Percentiles rank a stretch among this genome's conserved stretches.
phyloP scores from a whole-genome alignment of 331 rosid species.

The Quercus tomentella region DNA sequence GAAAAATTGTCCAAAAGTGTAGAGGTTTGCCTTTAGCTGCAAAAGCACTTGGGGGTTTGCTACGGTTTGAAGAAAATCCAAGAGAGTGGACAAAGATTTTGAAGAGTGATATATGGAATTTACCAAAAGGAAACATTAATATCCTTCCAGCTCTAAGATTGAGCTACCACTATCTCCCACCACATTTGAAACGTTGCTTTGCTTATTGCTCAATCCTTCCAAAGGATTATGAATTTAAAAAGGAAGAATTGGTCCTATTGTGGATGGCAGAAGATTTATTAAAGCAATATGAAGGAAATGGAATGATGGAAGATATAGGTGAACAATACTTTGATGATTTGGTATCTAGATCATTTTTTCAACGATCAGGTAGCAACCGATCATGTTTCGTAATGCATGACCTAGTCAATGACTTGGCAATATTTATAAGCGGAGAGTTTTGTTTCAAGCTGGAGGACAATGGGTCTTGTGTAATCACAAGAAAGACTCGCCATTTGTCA shows the following conservation, averaged over 20 bases:
- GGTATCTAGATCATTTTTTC: neutral
- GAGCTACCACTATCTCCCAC: conserved; percentile 33
- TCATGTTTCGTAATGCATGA: neutral
- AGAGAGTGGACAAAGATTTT: conserved; percentile 12
- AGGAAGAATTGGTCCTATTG: conserved; percentile 2
- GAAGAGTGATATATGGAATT: conserved; percentile 18
- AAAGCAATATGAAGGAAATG: neutral
- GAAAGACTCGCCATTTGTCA: neutral
- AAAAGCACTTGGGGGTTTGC: conserved; percentile 27
- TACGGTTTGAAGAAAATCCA: neutral
- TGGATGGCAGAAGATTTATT: conserved; percentile 44
- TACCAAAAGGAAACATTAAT: neutral
- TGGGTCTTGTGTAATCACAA: too few relatives aligned
- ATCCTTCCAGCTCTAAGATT: conserved; percentile 27
- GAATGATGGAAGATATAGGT: neutral
- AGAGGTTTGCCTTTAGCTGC: conserved; percentile 32
- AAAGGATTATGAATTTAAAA: conserved; percentile 11
- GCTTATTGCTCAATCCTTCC: conserved; percentile 39
- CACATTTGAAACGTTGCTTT: conserved; percentile 30
- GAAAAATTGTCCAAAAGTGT: neutral
- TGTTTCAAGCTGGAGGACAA: neutral
- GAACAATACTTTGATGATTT: neutral
- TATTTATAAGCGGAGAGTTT: neutral
- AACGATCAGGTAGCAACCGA: neutral
- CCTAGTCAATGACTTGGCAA: neutral